phyloP scores from a whole-genome alignment of 2,329 filamentous ascomycete genomes.

The Penicillium capsulatum region DNA sequence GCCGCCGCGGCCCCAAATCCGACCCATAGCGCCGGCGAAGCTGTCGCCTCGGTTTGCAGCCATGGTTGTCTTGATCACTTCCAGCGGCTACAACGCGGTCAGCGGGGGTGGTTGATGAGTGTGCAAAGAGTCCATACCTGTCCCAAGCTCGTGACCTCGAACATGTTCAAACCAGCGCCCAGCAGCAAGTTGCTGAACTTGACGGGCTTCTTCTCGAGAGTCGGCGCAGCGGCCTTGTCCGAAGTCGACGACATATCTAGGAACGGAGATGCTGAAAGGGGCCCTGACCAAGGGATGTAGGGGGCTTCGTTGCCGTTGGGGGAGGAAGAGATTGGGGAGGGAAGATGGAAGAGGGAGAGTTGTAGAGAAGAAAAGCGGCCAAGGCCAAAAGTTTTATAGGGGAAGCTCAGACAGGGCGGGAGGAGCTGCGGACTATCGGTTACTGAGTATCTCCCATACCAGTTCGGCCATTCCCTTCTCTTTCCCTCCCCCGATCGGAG shows the following conservation, averaged over 20 bases:
- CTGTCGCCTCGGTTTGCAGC: constrained; percentile 89
- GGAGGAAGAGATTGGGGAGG: constrained; percentile 20
- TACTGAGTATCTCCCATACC: constrained; percentile 26
- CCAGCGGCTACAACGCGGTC: constrained; percentile 69
- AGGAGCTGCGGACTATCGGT: constrained; percentile 15
- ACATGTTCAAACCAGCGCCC: constrained; percentile 90
- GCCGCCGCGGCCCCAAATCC: constrained; percentile 93
- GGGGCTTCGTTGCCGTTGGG: constrained; percentile 75
- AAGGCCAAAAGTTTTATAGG: constrained; percentile 21
- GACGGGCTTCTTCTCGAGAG: constrained; percentile 97
- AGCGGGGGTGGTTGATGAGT: constrained; percentile 2
- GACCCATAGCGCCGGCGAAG: constrained; percentile 73
- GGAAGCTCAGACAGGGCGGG: constrained; percentile 8
- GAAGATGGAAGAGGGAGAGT: constrained; percentile 23
- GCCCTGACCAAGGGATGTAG: constrained; percentile 97
- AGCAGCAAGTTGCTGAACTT: constrained; percentile 99
- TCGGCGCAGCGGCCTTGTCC: constrained; percentile 50
- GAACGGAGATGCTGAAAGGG: constrained; percentile 61
- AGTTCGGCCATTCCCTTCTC: neutral
- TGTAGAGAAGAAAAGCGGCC: constrained; percentile 12
- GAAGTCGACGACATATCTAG: constrained; percentile 52
- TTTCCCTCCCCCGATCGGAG: no score
- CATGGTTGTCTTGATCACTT: constrained; percentile 99
- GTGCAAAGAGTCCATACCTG: constrained; percentile 46
- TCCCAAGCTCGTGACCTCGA: constrained; percentile 72